Percentiles rank a stretch among this genome's conserved stretches.
Conservation (phyloP, 179 eudicot species). For the Beta lomatogona region DNA sequence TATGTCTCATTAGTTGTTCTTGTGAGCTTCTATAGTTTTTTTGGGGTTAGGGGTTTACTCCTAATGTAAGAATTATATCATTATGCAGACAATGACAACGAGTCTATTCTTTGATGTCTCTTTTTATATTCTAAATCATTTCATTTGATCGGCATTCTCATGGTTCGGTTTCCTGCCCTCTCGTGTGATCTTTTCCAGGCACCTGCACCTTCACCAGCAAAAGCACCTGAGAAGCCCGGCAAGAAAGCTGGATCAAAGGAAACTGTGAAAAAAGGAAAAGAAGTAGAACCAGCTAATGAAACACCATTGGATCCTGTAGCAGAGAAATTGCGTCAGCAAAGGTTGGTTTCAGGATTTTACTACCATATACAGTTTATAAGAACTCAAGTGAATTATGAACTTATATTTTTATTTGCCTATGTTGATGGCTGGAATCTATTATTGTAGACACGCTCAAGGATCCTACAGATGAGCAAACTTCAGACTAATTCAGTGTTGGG, state of each 20-base stretch:
- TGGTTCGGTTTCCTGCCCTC: background rate
- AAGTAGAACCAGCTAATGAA: conserved; percentile 53
- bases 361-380: background rate
- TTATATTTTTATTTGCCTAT: background rate
- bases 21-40: background rate
- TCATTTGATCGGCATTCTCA: background rate
- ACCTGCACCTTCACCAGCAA: conserved; percentile 62
- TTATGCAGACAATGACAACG: background rate
- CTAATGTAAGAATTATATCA: background rate
- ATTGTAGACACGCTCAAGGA: background rate
- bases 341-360: conserved; percentile 40
- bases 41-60: background rate
- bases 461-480: background rate
- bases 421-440: background rate
- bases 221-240: conserved; percentile 58
- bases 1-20: background rate
- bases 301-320: conserved; percentile 71
- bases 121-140: background rate
- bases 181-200: conserved; percentile 44
- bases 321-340: conserved; percentile 87
- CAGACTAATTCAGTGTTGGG: background rate
- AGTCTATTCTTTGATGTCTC: background rate
- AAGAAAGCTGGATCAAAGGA: conserved; percentile 63
- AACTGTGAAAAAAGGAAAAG: conserved; percentile 59
- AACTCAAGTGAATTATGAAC: too few relatives aligned